Base-by-base conservation (phyloP, 257 asterid genomes). In the Petunia secreta region DNA sequence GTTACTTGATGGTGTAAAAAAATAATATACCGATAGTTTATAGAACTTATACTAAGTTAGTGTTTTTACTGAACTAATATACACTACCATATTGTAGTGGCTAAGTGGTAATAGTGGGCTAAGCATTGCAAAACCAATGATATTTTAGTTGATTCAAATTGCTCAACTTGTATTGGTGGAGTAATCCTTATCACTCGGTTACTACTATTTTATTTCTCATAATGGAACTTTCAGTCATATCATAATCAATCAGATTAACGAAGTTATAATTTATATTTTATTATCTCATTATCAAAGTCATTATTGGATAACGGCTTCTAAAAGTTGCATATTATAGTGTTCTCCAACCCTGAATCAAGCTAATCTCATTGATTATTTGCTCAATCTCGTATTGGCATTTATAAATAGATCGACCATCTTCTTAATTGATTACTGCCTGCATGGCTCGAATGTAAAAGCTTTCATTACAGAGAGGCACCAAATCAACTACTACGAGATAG, bases 141-240 rank as follows among this genome's bases (percentile, higher is more conserved):
- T 34, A 48, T 71, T 68, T 16, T 9, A 46, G 43, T 25, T 6
- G 8, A 63, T 63, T 9, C 77, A 25, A 71, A 71, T 46, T 34
- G 0, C 60, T 34, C 77, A 71, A 71, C 44, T 34, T 71, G 60
- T 71, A 48, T 71, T 48, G 60, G 60, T 71, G 77, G 77, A 48
- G 60, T 48, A 48, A 34, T 50, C 50, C 10, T 46, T 46, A 71
- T 71, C 77, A 71, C 34, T 48, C 43, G 34, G 44, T 71, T 52
- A 48, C 59, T 34, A 48, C 25, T 67, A 71, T 46, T 69, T 46
- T 34, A 34, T 71, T 34, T 34, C 34, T 10, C 77, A 48, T 71
- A 25, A 48, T 71, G 77, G 13, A 71, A 48, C 25, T 48, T 71
- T 3, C 77, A 48, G 3, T 48, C 44, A 48, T 71, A 34, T 71